Conservation (phyloP, 2,329 filamentous ascomycete species). For the Trichocomaceae sp. region DNA sequence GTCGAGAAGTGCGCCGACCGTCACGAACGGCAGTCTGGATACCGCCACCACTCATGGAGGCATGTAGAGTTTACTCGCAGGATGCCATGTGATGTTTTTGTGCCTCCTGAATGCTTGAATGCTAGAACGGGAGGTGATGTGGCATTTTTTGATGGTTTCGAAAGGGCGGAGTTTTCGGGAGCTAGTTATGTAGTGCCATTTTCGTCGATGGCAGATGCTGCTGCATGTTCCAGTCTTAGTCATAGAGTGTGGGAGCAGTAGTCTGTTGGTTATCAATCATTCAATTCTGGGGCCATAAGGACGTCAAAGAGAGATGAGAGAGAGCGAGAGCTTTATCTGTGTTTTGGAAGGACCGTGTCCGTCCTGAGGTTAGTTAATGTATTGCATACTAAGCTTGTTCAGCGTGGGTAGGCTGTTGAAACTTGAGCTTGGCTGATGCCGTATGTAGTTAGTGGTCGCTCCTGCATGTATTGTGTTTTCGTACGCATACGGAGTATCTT, state of each 20-base stretch:
- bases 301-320: neutral
- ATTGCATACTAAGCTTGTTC: too few species aligned
- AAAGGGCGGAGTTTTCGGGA: neutral
- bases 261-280: neutral
- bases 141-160: neutral
- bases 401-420: too few species aligned
- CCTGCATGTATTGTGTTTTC: too few species aligned
- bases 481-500: too few species aligned
- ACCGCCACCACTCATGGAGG: constrained; percentile 29
- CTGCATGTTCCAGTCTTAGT: neutral
- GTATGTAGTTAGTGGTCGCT: too few species aligned
- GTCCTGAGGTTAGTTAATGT: neutral
- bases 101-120: neutral
- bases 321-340: too few species aligned
- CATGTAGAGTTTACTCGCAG: constrained; percentile 5
- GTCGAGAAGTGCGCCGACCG: constrained; percentile 24
- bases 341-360: too few species aligned
- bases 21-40: constrained; percentile 18
- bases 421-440: too few species aligned
- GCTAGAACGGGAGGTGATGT: neutral
- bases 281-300: neutral
- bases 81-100: neutral
- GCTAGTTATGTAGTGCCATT: neutral
- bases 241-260: neutral
- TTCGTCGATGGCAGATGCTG: neutral